These are phyloP conservation scores for Chernovozyma aurita DNA, from an alignment of 1,139 yeast species.

Conservation along the genomic window DNA sequence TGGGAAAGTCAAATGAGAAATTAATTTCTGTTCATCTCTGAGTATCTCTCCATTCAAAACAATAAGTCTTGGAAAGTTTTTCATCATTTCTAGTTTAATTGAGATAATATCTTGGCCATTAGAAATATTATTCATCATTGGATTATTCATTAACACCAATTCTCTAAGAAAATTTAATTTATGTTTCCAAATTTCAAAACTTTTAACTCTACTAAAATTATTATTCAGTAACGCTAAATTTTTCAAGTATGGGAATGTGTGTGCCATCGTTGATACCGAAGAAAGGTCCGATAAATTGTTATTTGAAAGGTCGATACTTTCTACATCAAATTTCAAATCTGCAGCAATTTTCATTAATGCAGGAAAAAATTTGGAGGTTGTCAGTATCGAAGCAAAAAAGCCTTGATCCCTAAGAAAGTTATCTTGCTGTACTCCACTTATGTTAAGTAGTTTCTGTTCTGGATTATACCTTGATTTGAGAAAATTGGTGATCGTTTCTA, in stretches of 20 bases:
- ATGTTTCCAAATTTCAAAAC: constrained; percentile 73
- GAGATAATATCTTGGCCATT: constrained; percentile 32
- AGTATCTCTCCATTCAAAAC: constrained; percentile 75
- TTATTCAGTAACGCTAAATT: constrained; percentile 82
- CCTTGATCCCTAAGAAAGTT: constrained; percentile 59
- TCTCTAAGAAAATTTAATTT: constrained; percentile 74
- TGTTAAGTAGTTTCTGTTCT: constrained; percentile 60
- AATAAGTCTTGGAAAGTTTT: constrained; percentile 70
- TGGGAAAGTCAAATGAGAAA: constrained; percentile 51
- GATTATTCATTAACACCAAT: constrained; percentile 71
- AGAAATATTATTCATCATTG: constrained; percentile 40
- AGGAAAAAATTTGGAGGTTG: constrained; percentile 76
- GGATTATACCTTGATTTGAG: constrained; percentile 65
- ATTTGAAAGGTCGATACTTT: constrained; percentile 70
- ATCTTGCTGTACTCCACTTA: constrained; percentile 67
- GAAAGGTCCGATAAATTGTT: constrained; percentile 65
- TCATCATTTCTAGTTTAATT: constrained; percentile 62
- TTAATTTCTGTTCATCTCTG: constrained; percentile 65
- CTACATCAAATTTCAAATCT: constrained; percentile 50
- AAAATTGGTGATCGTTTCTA: constrained; percentile 59
- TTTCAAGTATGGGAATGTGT: constrained; percentile 67
- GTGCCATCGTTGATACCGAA: constrained; percentile 61
- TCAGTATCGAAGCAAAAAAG: constrained; percentile 55
- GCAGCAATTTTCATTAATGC: constrained; percentile 86
- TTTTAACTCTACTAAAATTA: constrained; percentile 51